A percentile compares a stretch with the other conserved stretches of the same genome.
phyloP scores from a whole-genome alignment of 2,329 filamentous ascomycete species.

The Alternaria brassicicola region DNA sequence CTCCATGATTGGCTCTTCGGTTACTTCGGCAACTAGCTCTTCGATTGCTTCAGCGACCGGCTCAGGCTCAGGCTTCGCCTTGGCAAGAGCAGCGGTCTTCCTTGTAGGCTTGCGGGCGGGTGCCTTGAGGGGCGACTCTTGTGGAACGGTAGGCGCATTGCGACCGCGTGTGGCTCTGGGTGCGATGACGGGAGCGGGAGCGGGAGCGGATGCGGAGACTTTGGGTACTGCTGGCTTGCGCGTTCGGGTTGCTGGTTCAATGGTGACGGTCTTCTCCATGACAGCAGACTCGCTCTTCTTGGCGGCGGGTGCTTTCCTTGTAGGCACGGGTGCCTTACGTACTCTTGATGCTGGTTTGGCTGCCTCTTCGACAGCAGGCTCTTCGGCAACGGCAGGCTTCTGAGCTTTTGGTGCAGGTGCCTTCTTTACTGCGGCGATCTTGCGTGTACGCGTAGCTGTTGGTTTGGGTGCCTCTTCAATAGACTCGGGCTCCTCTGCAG shows the following conservation, averaged over 20 bases:
- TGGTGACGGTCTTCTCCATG: conserved; percentile 12
- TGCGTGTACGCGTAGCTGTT: conserved; percentile 23
- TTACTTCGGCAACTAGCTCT: neutral
- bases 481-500: conserved; percentile 17
- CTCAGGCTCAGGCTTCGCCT: conserved; percentile 20
- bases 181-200: conserved; percentile 18
- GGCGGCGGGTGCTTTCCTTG: conserved; percentile 21
- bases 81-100: conserved; percentile 20
- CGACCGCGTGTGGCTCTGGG: conserved; percentile 31
- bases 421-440: conserved; percentile 27
- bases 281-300: conserved; percentile 15
- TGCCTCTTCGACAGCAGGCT: conserved; percentile 16
- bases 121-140: conserved; percentile 36
- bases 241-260: conserved; percentile 26
- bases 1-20: neutral
- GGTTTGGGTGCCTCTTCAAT: conserved; percentile 26
- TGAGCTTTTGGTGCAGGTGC: conserved; percentile 17
- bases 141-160: conserved; percentile 20
- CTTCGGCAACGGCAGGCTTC: conserved; percentile 14
- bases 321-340: conserved; percentile 24
- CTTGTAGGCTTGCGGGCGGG: conserved; percentile 36
- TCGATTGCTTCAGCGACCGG: conserved; percentile 11
- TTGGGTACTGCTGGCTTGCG: conserved; percentile 27
- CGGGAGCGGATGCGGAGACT: conserved; percentile 12
- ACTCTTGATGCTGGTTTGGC: conserved; percentile 23